phyloP scores from a whole-genome alignment of 371 early-diverging fungal species.

The Nematocida major region DNA sequence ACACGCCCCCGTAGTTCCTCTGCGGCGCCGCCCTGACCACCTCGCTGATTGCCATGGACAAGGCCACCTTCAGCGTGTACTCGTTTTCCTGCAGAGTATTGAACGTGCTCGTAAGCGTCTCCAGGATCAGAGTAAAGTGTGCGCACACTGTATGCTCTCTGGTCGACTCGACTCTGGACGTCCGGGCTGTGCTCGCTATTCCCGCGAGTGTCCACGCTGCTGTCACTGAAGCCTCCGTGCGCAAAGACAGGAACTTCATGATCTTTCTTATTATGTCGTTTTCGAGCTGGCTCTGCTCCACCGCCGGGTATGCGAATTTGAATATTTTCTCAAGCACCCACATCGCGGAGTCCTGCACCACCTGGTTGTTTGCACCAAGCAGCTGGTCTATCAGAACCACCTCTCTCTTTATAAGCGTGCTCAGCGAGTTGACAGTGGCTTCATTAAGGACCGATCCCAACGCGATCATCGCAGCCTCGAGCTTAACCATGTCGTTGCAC shows the following conservation, averaged over 20 bases:
- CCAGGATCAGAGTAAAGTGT: constrained; percentile 50
- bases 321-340: constrained; percentile 58
- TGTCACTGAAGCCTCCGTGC: constrained; percentile 28
- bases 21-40: constrained; percentile 18
- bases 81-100: constrained; percentile 34
- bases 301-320: constrained; percentile 53
- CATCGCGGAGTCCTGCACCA: constrained; percentile 42
- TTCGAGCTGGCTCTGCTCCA: constrained; percentile 15
- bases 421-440: constrained; percentile 1
- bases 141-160: constrained; percentile 27
- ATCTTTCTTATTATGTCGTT: constrained; percentile 33
- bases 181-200: constrained; percentile 17
- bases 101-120: constrained; percentile 24
- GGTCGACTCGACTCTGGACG: not conserved
- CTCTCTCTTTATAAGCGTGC: constrained; percentile 1
- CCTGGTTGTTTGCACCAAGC: not conserved
- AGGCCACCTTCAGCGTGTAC: constrained; percentile 50
- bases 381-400: constrained; percentile 18
- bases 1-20: constrained; percentile 9
- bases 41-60: constrained; percentile 54
- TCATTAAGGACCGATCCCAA: constrained; percentile 55
- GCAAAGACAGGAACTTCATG: constrained; percentile 14
- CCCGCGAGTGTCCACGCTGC: constrained; percentile 53
- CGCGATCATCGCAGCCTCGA: constrained; percentile 58
- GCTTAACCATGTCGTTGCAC: constrained; percentile 2